Percentiles rank a stretch among this genome's conserved stretches.
Conservation (phyloP, 2,329 filamentous ascomycete genomes). For the Trichoderma brevicompactum region DNA sequence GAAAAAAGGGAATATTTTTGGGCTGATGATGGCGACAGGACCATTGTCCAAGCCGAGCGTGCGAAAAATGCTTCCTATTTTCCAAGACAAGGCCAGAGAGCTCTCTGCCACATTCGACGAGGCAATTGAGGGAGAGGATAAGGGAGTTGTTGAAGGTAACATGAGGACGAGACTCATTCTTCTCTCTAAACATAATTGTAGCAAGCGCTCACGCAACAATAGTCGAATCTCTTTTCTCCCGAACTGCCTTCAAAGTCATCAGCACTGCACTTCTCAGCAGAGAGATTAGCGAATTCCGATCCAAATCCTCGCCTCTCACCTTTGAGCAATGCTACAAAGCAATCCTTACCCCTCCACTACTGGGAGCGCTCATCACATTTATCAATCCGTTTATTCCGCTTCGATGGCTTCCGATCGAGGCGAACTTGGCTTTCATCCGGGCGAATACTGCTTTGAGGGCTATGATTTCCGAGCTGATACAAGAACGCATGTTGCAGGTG, state of each 20-base stretch:
- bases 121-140: background rate
- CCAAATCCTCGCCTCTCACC: slow-evolving; percentile 7
- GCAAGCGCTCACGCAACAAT: background rate
- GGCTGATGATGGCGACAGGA: background rate
- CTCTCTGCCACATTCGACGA: background rate
- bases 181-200: background rate
- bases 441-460: slow-evolving; percentile 8
- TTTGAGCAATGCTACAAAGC: slow-evolving; percentile 25
- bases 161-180: background rate
- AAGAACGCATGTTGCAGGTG: slow-evolving; percentile 16
- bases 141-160: slow-evolving; percentile 19
- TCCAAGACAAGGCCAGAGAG: slow-evolving; percentile 15
- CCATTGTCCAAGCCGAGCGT: slow-evolving; percentile 20
- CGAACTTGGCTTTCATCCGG: slow-evolving; percentile 18
- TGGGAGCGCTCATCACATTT: slow-evolving; percentile 22
- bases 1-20: background rate
- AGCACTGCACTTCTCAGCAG: slow-evolving; percentile 15
- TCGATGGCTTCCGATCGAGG: slow-evolving; percentile 28
- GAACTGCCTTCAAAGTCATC: slow-evolving; percentile 23
- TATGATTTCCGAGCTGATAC: slow-evolving; percentile 23
- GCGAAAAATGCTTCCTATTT: slow-evolving; percentile 22
- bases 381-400: slow-evolving; percentile 22
- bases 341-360: slow-evolving; percentile 14
- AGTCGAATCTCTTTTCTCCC: slow-evolving; percentile 16
- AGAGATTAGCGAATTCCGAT: slow-evolving; percentile 20